These are phyloP conservation scores for Chrysoporthe puriensis DNA, from an alignment of 2,329 filamentous ascomycete species.

Conservation along the genomic window DNA sequence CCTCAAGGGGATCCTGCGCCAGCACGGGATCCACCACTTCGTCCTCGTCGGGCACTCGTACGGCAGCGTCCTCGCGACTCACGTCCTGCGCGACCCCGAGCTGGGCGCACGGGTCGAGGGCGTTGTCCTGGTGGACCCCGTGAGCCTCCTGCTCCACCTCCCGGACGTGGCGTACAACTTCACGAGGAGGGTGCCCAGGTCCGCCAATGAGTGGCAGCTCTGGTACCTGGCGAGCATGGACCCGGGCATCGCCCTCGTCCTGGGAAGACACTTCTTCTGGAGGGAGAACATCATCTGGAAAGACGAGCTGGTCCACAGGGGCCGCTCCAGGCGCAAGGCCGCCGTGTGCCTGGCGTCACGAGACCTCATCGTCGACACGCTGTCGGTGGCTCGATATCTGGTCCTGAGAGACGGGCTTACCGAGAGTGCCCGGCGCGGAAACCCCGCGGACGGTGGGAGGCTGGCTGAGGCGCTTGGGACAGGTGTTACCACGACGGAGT, in stretches of 20 bases:
- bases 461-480: slow-evolving; percentile 37
- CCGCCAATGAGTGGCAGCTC: slow-evolving; percentile 71
- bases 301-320: slow-evolving; percentile 56
- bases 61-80: slow-evolving; percentile 65
- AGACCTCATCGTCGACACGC: slow-evolving; percentile 68
- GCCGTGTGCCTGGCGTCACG: slow-evolving; percentile 62
- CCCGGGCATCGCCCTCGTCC: slow-evolving; percentile 65
- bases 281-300: slow-evolving; percentile 71
- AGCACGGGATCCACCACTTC: slow-evolving; percentile 61
- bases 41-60: slow-evolving; percentile 67
- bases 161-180: slow-evolving; percentile 76
- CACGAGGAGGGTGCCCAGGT: slow-evolving; percentile 53
- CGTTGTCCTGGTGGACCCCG: slow-evolving; percentile 60
- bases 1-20: slow-evolving; percentile 58
- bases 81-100: slow-evolving; percentile 57
- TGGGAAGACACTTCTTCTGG: slow-evolving; percentile 70
- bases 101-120: slow-evolving; percentile 55
- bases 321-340: slow-evolving; percentile 42
- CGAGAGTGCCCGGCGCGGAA: slow-evolving; percentile 19
- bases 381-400: slow-evolving; percentile 61
- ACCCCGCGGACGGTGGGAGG: slow-evolving; percentile 8
- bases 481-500: slow-evolving; percentile 31
- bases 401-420: slow-evolving; percentile 41
- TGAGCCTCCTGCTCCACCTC: slow-evolving; percentile 68
- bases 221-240: slow-evolving; percentile 74